Base-by-base conservation (phyloP, 2,329 filamentous ascomycete species). In the Beauveria caledonica region DNA sequence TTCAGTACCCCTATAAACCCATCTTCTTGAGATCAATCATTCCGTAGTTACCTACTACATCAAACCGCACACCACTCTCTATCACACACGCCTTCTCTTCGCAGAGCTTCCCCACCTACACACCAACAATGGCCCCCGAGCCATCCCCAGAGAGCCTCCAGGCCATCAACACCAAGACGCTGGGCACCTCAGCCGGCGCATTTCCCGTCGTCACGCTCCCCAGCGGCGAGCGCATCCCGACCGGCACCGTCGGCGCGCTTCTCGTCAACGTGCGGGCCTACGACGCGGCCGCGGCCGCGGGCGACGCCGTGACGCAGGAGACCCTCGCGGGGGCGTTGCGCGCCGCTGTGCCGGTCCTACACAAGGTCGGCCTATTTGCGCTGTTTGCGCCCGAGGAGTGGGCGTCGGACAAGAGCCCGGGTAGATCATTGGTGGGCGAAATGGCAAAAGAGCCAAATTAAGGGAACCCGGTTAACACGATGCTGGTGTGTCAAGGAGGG, bases 121-220 rank as follows among this genome's bases (percentile, higher is more conserved):
- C n/a, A 10, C 29, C 42, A 17, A 23, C 15, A 44, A 58, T 48
- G 54, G 40, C 56, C 29, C 15, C 46, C 13, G 8, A 25, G 9
- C 19, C 40, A 40, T 10, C 19, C 23, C 21, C 15, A 49, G 33
- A 51, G 23, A 44, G 49, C 50, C 50, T 62, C 3, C 57, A 62
- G 51, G 46, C 57, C 46, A 61, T 64, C 50, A 64, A 64, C 55
- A 64, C 61, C 58, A 53, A 51, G 39, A 63, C 63, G 17, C 27
- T 64, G 11, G 61, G 61, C 23, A 61, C 54, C 10, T 36, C 36
- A 2, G 58, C 61, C 27, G 39, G 44, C 39, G 49, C 63, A 4
- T 64, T 64, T 21, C 63, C 63, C 19, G 49, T 64, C 42, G 62
- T 62, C 5, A 60, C 57, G n/a, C 62, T 63, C 5, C 61, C 61